A percentile compares a stretch with the other conserved stretches of the same genome.
phyloP scores from a whole-genome alignment of 768 basidiomycete species.

The Nidularia pulvinata region DNA sequence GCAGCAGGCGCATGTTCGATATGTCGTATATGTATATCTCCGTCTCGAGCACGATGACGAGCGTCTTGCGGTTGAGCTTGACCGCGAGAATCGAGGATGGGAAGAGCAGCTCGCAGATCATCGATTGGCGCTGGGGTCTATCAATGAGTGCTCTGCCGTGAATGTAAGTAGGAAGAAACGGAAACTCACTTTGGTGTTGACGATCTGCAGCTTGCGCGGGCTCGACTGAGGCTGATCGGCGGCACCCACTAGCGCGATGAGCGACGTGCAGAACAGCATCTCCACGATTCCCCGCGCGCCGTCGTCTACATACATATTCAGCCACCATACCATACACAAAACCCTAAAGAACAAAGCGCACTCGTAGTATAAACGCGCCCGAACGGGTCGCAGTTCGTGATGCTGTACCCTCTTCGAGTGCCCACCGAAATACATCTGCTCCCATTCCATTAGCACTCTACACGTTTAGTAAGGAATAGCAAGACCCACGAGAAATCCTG shows the following conservation, averaged over 20 bases:
- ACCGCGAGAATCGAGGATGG: conserved; percentile 97
- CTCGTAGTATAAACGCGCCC: conserved; percentile 95
- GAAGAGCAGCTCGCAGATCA: conserved; percentile 98
- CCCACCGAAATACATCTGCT: conserved; percentile 89
- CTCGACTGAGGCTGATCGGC: conserved; percentile 91
- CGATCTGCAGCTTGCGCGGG: conserved; percentile 94
- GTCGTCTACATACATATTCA: conserved; percentile 57
- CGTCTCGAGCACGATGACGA: conserved; percentile 95
- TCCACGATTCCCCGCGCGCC: conserved; percentile 96
- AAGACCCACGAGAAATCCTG: conserved; percentile 88
- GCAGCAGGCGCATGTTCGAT: conserved; percentile 95
- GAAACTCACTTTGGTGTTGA: conserved; percentile 89
- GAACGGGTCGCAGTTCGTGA: conserved; percentile 98
- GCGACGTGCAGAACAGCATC: conserved; percentile 99
- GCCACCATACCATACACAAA: neutral
- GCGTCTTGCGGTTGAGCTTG: conserved; percentile 95
- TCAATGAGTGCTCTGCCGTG: conserved; percentile 3
- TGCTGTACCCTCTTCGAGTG: conserved; percentile 93
- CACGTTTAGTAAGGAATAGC: neutral
- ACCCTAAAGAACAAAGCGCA: conserved; percentile 37
- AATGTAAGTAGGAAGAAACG: neutral
- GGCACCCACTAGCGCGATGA: conserved; percentile 95
- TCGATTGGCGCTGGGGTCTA: conserved; percentile 80
- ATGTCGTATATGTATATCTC: conserved; percentile 99
- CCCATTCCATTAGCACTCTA: neutral